Evolutionary conservation across 2,329 filamentous ascomycete genomes (phyloP).

Genomic region (Sporothrix luriei): DNA sequence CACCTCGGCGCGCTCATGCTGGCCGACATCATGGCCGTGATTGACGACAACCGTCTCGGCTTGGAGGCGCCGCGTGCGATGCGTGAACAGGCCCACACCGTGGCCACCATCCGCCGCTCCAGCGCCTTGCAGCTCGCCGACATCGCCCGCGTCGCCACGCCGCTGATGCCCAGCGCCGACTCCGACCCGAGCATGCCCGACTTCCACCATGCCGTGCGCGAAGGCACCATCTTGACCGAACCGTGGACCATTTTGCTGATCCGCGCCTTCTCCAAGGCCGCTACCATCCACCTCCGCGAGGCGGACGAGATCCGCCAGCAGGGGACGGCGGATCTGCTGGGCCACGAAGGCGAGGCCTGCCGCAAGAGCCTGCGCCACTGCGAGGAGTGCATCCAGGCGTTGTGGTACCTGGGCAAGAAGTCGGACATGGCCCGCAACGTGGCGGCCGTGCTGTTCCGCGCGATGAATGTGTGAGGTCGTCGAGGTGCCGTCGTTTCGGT

Average conservation of each 20-base stretch:
- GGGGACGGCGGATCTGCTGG: conserved; percentile 38
- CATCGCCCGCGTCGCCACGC: conserved; percentile 52
- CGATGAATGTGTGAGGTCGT: conserved; percentile 51
- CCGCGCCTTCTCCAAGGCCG: conserved; percentile 55
- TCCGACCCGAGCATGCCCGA: conserved; percentile 44
- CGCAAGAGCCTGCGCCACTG: conserved; percentile 45
- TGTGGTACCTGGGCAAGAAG: conserved; percentile 59
- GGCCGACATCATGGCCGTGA: conserved; percentile 55
- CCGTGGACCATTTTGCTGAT: conserved; percentile 62
- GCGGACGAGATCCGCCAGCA: conserved; percentile 40
- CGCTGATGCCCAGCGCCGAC: conserved; percentile 26
- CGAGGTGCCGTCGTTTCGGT: background rate
- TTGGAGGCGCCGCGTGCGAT: conserved; percentile 38
- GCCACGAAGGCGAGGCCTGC: conserved; percentile 35
- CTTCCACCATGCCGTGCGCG: conserved; percentile 57
- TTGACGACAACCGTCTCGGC: conserved; percentile 48
- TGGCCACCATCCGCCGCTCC: conserved; percentile 47
- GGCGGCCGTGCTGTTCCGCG: conserved; percentile 65
- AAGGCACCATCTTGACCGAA: conserved; percentile 60
- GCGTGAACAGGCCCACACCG: conserved; percentile 42
- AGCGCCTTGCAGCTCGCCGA: conserved; percentile 53
- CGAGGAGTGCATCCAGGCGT: conserved; percentile 54
- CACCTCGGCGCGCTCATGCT: conserved; percentile 59
- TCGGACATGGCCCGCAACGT: conserved; percentile 52
- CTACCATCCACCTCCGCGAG: conserved; percentile 45